phyloP scores from a whole-genome alignment of 345 rosid genomes.

The Nasturtium officinale region DNA sequence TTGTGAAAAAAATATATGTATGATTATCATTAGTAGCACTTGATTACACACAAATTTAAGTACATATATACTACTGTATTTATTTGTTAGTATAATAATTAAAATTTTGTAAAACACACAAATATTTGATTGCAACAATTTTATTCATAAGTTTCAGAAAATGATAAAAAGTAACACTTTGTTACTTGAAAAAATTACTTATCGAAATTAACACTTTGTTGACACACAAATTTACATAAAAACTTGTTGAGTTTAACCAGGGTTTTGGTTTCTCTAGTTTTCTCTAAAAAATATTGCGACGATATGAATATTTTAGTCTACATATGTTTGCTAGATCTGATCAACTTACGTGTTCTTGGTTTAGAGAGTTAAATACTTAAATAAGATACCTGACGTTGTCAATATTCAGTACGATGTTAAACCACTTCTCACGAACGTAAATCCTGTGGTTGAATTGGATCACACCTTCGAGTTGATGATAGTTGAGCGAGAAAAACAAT shows the following conservation, averaged over 20 bases:
- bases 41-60: not conserved
- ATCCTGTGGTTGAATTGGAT: constrained; percentile 72
- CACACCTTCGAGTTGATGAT: constrained; percentile 88
- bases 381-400: constrained; percentile 73
- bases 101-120: not conserved
- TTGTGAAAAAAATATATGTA: not conserved
- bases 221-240: too few relatives aligned
- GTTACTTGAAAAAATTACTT: too few relatives aligned
- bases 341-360: not conserved
- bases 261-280: too few relatives aligned
- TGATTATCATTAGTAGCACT: not conserved
- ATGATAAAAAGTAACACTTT: too few relatives aligned
- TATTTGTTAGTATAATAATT: too few relatives aligned
- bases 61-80: not conserved
- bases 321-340: too few relatives aligned
- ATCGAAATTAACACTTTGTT: too few relatives aligned
- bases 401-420: constrained; percentile 59
- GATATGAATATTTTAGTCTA: not conserved
- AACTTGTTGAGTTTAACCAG: too few relatives aligned
- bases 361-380: not conserved
- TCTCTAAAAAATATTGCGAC: not conserved
- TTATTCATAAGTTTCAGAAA: too few relatives aligned
- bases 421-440: constrained; percentile 58
- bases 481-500: constrained; percentile 70
- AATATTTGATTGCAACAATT: not conserved